These are phyloP conservation scores for Curvularia verruculosa DNA, from an alignment of 2,329 filamentous ascomycete genomes.

Conservation along the genomic window DNA sequence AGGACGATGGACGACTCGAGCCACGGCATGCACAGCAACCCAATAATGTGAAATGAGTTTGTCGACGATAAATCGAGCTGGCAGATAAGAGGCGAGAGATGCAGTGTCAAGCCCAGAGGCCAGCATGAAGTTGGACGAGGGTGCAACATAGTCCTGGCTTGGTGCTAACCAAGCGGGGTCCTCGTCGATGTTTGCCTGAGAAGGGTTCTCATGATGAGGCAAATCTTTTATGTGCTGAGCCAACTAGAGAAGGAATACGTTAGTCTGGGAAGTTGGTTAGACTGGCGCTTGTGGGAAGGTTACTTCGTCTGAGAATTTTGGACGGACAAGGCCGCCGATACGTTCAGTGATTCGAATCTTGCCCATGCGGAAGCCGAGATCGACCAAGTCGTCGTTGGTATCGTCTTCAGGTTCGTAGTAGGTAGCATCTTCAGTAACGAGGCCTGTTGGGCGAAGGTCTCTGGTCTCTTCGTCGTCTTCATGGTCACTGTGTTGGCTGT, in stretches of 20 bases:
- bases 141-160: conserved; percentile 69
- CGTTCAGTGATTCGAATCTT: conserved; percentile 75
- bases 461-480: conserved; percentile 63
- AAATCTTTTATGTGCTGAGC: conserved; percentile 39
- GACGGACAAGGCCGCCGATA: conserved; percentile 73
- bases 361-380: conserved; percentile 73
- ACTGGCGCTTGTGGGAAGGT: conserved; percentile 19
- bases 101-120: conserved; percentile 54
- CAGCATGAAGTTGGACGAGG: conserved; percentile 71
- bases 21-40: conserved; percentile 69
- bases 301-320: conserved; percentile 74
- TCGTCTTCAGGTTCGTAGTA: conserved; percentile 68
- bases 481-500: conserved; percentile 61
- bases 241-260: conserved; percentile 28
- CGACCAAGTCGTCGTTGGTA: conserved; percentile 72
- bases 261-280: background rate
- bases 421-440: conserved; percentile 68
- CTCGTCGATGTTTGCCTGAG: conserved; percentile 19
- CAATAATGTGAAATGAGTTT: conserved; percentile 71
- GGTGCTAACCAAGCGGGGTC: conserved; percentile 63
- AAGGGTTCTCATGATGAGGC: conserved; percentile 21
- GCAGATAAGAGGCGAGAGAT: conserved; percentile 65
- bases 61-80: conserved; percentile 63
- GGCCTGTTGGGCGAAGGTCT: conserved; percentile 65
- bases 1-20: conserved; percentile 69